Percentiles rank a stretch among this genome's conserved stretches.
These are phyloP conservation scores for Azolla pinnata DNA, from an alignment of 75 land plant species.

Conservation along the genomic window DNA sequence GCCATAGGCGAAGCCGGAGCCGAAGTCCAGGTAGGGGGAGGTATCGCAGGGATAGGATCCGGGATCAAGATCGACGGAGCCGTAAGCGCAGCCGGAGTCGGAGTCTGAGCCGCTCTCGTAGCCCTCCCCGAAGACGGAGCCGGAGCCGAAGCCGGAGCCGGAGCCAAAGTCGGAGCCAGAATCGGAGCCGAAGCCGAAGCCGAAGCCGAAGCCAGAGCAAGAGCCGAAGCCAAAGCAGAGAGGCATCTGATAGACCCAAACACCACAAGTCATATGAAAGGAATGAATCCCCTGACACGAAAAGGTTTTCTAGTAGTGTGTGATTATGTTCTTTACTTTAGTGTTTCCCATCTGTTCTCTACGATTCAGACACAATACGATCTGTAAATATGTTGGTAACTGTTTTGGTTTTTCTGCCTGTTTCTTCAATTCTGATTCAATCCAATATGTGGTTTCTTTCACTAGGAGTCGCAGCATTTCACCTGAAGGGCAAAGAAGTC, in stretches of 20 bases:
- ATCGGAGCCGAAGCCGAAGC: slow-evolving; percentile 22
- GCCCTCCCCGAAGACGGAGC: slow-evolving; percentile 14
- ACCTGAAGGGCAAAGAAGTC: slow-evolving; percentile 1
- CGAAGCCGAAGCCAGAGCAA: slow-evolving; percentile 29
- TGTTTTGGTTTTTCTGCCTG: background rate
- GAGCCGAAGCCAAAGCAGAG: slow-evolving; percentile 19
- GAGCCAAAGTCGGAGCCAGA: slow-evolving; percentile 23
- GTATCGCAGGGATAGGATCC: slow-evolving; percentile 26
- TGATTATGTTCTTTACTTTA: background rate
- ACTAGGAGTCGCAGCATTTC: slow-evolving; percentile 2
- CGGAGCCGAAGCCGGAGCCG: slow-evolving; percentile 33
- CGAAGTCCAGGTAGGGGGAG: slow-evolving; percentile 30
- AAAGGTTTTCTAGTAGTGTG: background rate
- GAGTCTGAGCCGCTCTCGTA: slow-evolving; percentile 7
- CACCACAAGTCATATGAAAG: background rate
- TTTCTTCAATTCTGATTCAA: too few species aligned
- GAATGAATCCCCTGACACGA: background rate
- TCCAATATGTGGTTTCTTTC: background rate
- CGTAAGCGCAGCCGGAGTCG: slow-evolving; percentile 19
- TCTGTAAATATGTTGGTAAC: too few species aligned
- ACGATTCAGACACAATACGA: background rate
- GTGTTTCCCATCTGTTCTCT: background rate
- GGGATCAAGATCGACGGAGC: slow-evolving; percentile 21
- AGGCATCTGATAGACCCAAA: background rate
- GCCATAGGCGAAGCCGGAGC: slow-evolving; percentile 12